These are phyloP conservation scores for Colletotrichum cordylinicola DNA, from an alignment of 2,329 filamentous ascomycete genomes.

Conservation along the genomic window DNA sequence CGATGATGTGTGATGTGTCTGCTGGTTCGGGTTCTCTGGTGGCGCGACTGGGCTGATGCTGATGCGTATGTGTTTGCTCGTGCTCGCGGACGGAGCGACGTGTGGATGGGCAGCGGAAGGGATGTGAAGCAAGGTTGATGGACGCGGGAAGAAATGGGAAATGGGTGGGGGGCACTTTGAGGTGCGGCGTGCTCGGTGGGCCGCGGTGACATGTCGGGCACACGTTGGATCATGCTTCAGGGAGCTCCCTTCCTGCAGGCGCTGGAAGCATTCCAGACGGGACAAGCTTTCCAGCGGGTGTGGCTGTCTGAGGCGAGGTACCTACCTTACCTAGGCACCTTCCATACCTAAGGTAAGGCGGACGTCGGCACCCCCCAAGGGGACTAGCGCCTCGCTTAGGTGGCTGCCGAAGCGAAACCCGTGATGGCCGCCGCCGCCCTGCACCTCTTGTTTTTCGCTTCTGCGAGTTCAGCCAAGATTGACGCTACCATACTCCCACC, in stretches of 20 bases:
- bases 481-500: background rate
- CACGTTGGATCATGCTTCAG: conserved; percentile 5
- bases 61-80: background rate
- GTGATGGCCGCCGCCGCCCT: background rate
- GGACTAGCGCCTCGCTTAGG: background rate
- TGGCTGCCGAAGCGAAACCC: background rate
- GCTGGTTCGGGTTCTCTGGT: background rate
- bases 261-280: background rate
- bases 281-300: background rate
- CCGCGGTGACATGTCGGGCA: conserved; percentile 17
- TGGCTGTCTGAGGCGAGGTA: background rate
- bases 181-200: conserved; percentile 1
- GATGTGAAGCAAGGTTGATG: conserved; percentile 6
- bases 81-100: background rate
- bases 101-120: background rate
- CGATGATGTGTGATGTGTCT: conserved; percentile 3
- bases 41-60: conserved; percentile 3
- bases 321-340: too few species aligned
- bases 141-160: background rate
- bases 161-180: background rate
- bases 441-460: conserved; percentile 9
- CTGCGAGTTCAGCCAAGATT: background rate
- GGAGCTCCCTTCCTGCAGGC: background rate
- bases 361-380: background rate
- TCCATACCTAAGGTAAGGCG: background rate